Base-by-base conservation (phyloP, 2,329 filamentous ascomycete species). In the Fusarium miscanthi region DNA sequence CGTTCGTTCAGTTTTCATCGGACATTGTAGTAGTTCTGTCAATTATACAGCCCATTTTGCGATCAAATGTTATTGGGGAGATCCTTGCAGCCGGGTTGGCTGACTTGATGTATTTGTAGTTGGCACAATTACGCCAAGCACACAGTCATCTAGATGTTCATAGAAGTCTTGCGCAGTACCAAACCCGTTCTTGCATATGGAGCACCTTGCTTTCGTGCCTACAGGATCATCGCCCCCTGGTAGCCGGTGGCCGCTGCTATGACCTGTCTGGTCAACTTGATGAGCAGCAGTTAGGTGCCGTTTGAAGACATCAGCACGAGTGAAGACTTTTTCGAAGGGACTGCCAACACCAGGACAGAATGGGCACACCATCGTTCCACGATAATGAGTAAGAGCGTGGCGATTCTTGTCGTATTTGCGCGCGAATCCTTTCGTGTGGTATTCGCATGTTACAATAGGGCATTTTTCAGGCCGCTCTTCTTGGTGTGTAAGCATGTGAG, bases 341-440 rank as follows among this genome's bases (percentile, higher is more conserved):
- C 94, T 95, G 10, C 95, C 94, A 25, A 92, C 92, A 8, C 94
- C 94, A 1, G 95, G 94, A 75, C 96, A 98, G 82, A 98, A 98
- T 9, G 95, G 95, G 78, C 96, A 99, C 12, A 97, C 93, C 94
- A 98, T 98, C 19, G 94, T 98, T 13, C 95, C 95, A 82, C 97
- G 97, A 86, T 98, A 99, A 80, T 98, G 96, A 6, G 95, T 98
- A 72, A 98, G 84, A 3, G 95, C 97, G 80, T 99, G 96, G 17
- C 96, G 87, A 81, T 98, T 98, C 87, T 98, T 98, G 84, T 98
- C 96, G 80, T 98, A 99, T 82, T 98, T 98, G 69, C 95, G 89
- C 6, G 95, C 95, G 78, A 98, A 98, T 0, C 95, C 95, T 81
- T 98, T 98, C 75, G 89, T 88, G 82, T 98, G 93, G 80, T 98